These are phyloP conservation scores for Melanopsichium pennsylvanicum DNA, from an alignment of 1,284 basidiomycete genomes.

Conservation along the genomic window DNA sequence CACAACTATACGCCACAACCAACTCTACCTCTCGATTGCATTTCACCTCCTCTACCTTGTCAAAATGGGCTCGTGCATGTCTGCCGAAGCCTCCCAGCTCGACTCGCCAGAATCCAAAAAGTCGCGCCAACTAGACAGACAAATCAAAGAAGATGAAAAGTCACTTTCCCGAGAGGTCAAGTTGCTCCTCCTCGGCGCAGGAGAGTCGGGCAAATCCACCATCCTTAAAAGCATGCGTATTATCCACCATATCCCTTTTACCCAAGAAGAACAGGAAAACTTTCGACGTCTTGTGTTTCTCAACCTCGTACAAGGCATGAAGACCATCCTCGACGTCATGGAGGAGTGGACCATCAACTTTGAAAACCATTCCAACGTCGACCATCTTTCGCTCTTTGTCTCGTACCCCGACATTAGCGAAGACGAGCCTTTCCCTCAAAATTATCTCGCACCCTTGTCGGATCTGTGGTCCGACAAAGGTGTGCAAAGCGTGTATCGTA, in stretches of 20 bases:
- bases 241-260: constrained; percentile 81
- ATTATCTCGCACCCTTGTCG: constrained; percentile 75
- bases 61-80: constrained; percentile 50
- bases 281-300: constrained; percentile 85
- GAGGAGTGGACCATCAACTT: constrained; percentile 83
- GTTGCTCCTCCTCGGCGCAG: constrained; percentile 82
- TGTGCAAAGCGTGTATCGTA: constrained; percentile 76
- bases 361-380: constrained; percentile 66
- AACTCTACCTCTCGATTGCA: no score
- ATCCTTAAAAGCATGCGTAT: constrained; percentile 92
- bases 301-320: constrained; percentile 86
- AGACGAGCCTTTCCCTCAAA: constrained; percentile 77
- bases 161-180: constrained; percentile 46
- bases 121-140: constrained; percentile 41
- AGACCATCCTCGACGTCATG: constrained; percentile 83
- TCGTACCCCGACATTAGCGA: constrained; percentile 69
- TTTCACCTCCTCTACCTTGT: background rate
- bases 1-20: no score
- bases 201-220: constrained; percentile 92
- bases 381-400: constrained; percentile 48
- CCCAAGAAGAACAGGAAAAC: constrained; percentile 76
- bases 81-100: constrained; percentile 17
- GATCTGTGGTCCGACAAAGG: constrained; percentile 80
- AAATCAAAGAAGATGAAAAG: constrained; percentile 56
- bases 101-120: constrained; percentile 43